Evolutionary conservation across 345 rosid species (phyloP).

Genomic region (Gossypium ekmanianum): DNA sequence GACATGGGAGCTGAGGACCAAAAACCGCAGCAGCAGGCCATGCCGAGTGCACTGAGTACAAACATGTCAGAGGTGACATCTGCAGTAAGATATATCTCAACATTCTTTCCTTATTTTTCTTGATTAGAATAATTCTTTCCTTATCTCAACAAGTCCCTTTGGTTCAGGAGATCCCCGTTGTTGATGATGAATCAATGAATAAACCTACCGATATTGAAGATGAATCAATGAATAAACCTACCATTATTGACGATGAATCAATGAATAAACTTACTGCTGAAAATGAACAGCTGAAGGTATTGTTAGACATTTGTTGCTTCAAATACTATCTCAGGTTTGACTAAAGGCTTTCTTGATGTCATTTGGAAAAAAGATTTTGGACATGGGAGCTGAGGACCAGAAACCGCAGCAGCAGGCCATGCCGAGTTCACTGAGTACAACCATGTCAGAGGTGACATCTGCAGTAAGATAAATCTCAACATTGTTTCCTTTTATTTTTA

Average conservation of each 20-base stretch:
- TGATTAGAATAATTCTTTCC: background rate
- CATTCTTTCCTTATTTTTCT: background rate
- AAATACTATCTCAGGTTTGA: background rate
- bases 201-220: conserved; percentile 15
- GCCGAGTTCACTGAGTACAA: background rate
- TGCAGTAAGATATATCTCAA: conserved; percentile 34
- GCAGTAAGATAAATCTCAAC: background rate
- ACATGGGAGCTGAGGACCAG: background rate
- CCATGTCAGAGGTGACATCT: background rate
- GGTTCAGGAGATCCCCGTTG: conserved; percentile 53
- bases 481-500: background rate
- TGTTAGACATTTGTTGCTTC: background rate
- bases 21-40: conserved; percentile 59
- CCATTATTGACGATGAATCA: conserved; percentile 54
- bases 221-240: conserved; percentile 35
- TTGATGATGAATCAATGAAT: conserved; percentile 54
- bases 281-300: conserved; percentile 1
- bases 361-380: background rate
- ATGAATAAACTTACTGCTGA: conserved; percentile 8
- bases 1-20: conserved; percentile 81
- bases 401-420: background rate
- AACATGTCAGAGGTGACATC: conserved; percentile 49
- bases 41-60: conserved; percentile 44
- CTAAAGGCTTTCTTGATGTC: background rate
- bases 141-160: conserved; percentile 24